A percentile compares a stretch with the other conserved stretches of the same genome.
Conservation (phyloP, 202 grass and related monocot genomes). For the Hordeum pubiflorum region DNA sequence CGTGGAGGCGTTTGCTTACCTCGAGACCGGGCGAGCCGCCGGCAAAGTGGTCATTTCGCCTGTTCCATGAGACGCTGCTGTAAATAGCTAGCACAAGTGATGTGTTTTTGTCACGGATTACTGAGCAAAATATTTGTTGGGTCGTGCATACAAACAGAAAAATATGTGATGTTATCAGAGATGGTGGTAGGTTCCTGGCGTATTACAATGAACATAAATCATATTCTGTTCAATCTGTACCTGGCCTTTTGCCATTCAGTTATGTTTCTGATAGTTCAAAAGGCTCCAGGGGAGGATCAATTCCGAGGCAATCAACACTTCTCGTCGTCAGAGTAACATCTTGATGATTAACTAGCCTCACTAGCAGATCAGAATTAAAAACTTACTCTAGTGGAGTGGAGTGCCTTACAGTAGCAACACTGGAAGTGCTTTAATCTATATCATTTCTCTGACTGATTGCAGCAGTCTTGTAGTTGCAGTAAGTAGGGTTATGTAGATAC, state of each 20-base stretch:
- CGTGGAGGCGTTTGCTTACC: constrained; percentile 74
- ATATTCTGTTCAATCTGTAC: constrained; percentile 19
- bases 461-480: not conserved
- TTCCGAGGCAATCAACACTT: constrained; percentile 71
- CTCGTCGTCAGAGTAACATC: constrained; percentile 58
- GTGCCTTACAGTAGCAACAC: not conserved
- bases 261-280: too few relatives aligned
- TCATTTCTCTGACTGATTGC: not conserved
- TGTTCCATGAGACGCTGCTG: constrained; percentile 36
- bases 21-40: constrained; percentile 62
- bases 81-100: not conserved
- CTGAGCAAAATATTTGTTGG: constrained; percentile 93
- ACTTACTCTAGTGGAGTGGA: not conserved
- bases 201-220: not conserved
- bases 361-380: not conserved
- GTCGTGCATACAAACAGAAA: constrained; percentile 88
- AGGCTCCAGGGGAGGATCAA: constrained; percentile 61
- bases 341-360: constrained; percentile 82
- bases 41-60: constrained; percentile 79
- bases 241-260: not conserved
- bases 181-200: constrained; percentile 42
- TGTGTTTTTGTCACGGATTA: constrained; percentile 46
- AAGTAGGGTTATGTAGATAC: not conserved
- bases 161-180: constrained; percentile 75
- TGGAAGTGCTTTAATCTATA: not conserved